Base-by-base conservation (phyloP, 441 rosid species). In the Theobroma grandiflorum region DNA sequence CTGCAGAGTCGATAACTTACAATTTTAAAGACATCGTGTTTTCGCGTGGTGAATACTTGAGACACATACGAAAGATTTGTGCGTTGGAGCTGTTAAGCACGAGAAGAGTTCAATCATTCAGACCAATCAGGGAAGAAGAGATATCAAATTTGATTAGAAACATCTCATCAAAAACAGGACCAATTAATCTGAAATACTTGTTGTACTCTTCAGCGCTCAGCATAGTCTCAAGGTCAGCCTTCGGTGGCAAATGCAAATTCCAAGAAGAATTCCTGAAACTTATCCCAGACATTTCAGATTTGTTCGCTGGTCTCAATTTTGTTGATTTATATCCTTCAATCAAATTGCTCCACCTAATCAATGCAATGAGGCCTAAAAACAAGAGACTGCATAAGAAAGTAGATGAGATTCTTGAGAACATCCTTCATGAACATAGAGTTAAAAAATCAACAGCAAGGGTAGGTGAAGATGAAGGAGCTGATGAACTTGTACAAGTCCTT, bases 401-500 rank as follows among this genome's bases (percentile, higher is more conserved):
- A 0, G 86, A 86, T 53, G 42, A n/a, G n/a, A 79, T 83, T 43
- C 66, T 86, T 14, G 76, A 75, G 22, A 61, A 40, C 76, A 78
- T 85, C 52, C 52, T 85, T n/a, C 15, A 69, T 12, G 78, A 78
- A 12, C 85, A 80, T 40, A 53, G 9, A 20, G 26, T n/a, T 14
- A 22, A 9, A 40, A 67, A 20, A 22, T 43, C 26, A 42, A 8
- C 26, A 4, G 7, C 42, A 40, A 20, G n/a, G 7, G 58, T 4
- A 33, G 49, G 6, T 59, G 69, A 63, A 47, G 67, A 8, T 31
- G 45, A 76, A 6, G 57, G n/a, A 15, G 40, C 31, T 35, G 83
- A 73, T 7, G 80, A 85, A 78, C 62, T 85, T 6, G 69, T 85
- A 16, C 75, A 80, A 53, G 80, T 82, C 37, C 83, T 85, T 22